These are phyloP conservation scores for Nemania serpens DNA, from an alignment of 2,329 filamentous ascomycete genomes.

Conservation along the genomic window DNA sequence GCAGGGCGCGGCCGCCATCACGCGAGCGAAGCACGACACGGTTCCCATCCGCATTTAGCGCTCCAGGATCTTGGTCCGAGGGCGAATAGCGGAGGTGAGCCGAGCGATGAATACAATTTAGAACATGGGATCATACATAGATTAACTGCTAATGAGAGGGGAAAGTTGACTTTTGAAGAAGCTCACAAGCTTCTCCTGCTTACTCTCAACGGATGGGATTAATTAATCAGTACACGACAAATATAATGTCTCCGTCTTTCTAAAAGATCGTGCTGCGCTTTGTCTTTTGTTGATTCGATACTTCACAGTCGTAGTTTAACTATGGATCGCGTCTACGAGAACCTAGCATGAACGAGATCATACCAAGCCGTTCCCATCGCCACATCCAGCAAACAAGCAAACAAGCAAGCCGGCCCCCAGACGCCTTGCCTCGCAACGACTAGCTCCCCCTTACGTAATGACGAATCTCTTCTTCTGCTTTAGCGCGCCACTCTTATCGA, in stretches of 20 bases:
- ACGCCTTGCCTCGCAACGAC: too few relatives aligned
- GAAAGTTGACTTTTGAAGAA: too few relatives aligned
- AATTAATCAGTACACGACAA: too few relatives aligned
- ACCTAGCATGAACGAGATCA: neutral
- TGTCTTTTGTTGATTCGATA: too few relatives aligned
- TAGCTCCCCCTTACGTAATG: neutral
- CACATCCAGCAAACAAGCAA: too few relatives aligned
- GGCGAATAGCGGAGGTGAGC: neutral
- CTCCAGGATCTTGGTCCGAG: neutral
- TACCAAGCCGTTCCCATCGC: neutral
- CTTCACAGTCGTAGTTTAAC: too few relatives aligned
- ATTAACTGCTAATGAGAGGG: neutral
- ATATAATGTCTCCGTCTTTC: too few relatives aligned
- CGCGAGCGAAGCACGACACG: constrained; percentile 36
- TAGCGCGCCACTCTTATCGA: constrained; percentile 29
- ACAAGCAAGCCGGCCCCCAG: too few relatives aligned
- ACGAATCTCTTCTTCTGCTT: constrained; percentile 30
- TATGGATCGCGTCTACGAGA: neutral
- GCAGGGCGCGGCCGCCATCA: constrained; percentile 3
- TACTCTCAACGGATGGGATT: too few relatives aligned
- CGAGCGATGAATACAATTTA: neutral
- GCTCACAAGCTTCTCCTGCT: too few relatives aligned
- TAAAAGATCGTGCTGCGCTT: too few relatives aligned
- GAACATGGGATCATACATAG: neutral
- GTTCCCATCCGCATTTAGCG: constrained; percentile 45